Conservation (phyloP, 2,329 filamentous ascomycete species). For the Colletotrichum simmondsii region DNA sequence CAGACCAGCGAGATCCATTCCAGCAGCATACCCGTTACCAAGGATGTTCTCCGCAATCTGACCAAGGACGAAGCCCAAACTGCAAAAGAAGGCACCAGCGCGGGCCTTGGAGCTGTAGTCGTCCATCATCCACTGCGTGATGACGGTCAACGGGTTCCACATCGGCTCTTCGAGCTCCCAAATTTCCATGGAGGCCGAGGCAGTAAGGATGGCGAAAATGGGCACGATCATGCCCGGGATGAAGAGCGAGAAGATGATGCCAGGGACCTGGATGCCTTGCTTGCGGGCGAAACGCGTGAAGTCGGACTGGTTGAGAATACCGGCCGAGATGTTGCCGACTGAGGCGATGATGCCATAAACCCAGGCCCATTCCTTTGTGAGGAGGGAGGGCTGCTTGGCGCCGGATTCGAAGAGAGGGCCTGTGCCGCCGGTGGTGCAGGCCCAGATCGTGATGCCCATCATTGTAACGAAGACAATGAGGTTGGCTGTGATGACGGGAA, state of each 20-base stretch:
- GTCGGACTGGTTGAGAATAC: conserved; percentile 43
- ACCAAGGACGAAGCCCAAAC: conserved; percentile 41
- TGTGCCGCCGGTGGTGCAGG: conserved; percentile 53
- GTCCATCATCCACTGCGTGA: conserved; percentile 42
- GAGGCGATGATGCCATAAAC: conserved; percentile 44
- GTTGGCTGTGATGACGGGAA: conserved; percentile 56
- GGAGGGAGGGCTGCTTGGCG: conserved; percentile 32
- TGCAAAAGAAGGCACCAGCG: conserved; percentile 43
- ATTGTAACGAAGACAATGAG: conserved; percentile 56
- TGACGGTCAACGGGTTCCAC: conserved; percentile 41
- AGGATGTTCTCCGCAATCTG: conserved; percentile 44
- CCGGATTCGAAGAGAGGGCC: conserved; percentile 53
- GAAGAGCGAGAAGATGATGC: conserved; percentile 41
- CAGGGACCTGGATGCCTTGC: conserved; percentile 37
- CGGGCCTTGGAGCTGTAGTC: conserved; percentile 39
- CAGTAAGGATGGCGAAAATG: conserved; percentile 40
- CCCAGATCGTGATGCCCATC: conserved; percentile 61
- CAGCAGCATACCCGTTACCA: conserved; percentile 42
- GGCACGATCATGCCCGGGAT: conserved; percentile 42
- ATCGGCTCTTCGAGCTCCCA: conserved; percentile 38
- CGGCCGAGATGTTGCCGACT: conserved; percentile 42
- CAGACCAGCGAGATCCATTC: conserved; percentile 43
- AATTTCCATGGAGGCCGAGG: conserved; percentile 41
- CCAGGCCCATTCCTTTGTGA: conserved; percentile 42
- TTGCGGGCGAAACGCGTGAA: conserved; percentile 42